Conservation (phyloP, 2,329 filamentous ascomycete genomes). For the Scedosporium apiospermum region DNA sequence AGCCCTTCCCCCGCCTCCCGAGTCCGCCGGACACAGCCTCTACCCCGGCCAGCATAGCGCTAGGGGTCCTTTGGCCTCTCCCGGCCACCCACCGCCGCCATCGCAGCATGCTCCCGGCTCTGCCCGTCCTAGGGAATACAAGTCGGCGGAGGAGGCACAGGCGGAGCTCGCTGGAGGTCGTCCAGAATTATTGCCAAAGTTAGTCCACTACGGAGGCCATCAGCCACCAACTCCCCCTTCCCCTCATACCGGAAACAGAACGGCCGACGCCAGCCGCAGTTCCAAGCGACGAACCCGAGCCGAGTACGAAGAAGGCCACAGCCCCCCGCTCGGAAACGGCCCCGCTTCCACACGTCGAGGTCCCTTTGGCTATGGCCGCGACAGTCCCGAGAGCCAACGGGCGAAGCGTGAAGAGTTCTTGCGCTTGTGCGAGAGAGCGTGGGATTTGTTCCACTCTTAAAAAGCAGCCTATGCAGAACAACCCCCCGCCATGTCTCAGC, state of each 20-base stretch:
- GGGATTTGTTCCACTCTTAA: slow-evolving; percentile 94
- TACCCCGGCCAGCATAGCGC: slow-evolving; percentile 54
- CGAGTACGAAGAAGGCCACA: slow-evolving; percentile 90
- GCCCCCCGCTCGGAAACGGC: slow-evolving; percentile 71
- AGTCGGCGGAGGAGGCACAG: slow-evolving; percentile 92
- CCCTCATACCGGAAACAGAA: slow-evolving; percentile 47
- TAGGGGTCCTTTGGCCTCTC: slow-evolving; percentile 63
- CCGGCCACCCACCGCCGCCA: slow-evolving; percentile 50
- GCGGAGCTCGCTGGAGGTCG: slow-evolving; percentile 84
- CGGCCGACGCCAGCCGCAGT: slow-evolving; percentile 43
- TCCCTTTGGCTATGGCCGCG: slow-evolving; percentile 71
- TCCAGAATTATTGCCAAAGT: slow-evolving; percentile 81
- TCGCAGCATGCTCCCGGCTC: slow-evolving; percentile 42
- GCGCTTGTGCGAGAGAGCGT: slow-evolving; percentile 74
- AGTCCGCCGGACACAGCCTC: slow-evolving; percentile 26
- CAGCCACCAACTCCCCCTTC: slow-evolving; percentile 90
- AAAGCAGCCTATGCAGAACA: slow-evolving; percentile 14
- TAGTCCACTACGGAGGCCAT: slow-evolving; percentile 91
- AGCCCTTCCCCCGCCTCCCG: slow-evolving; percentile 37
- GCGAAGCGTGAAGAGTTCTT: slow-evolving; percentile 93
- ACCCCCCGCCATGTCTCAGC: background rate
- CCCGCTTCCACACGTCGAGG: slow-evolving; percentile 52
- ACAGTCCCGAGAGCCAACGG: slow-evolving; percentile 72
- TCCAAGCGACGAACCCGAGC: slow-evolving; percentile 69
- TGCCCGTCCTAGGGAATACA: slow-evolving; percentile 72